These are phyloP conservation scores for Trichocladium uniseriatum DNA, from an alignment of 495 filamentous ascomycete species.

Conservation along the genomic window DNA sequence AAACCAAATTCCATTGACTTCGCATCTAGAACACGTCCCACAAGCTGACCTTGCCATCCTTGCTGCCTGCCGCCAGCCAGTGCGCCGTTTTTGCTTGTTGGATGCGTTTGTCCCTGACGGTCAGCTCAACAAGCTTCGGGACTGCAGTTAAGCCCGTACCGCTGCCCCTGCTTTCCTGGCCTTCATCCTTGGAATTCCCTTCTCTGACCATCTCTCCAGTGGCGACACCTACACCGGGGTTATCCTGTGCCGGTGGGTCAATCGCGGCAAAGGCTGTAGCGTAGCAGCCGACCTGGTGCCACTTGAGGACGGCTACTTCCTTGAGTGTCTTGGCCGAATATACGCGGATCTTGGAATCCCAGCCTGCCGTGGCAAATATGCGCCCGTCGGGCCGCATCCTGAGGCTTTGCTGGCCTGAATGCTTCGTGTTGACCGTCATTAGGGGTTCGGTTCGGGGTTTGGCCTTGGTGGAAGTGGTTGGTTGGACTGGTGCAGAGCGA, in stretches of 20 bases:
- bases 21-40: constrained; percentile 92
- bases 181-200: neutral
- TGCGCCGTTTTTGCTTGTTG: constrained; percentile 60
- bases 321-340: constrained; percentile 75
- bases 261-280: constrained; percentile 61
- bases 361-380: constrained; percentile 85
- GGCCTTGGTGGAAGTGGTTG: constrained; percentile 19
- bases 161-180: neutral
- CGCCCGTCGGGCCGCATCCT: constrained; percentile 68
- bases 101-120: constrained; percentile 54
- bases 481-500: constrained; percentile 11
- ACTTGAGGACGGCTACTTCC: constrained; percentile 89
- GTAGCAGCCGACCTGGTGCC: constrained; percentile 88
- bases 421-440: constrained; percentile 64
- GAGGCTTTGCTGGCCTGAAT: constrained; percentile 80
- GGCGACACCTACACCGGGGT: constrained; percentile 18
- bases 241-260: neutral
- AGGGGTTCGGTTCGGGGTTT: constrained; percentile 32
- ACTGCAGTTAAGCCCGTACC: neutral
- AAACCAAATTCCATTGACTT: too few relatives aligned
- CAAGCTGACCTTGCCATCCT: constrained; percentile 91
- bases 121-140: constrained; percentile 29
- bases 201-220: neutral
- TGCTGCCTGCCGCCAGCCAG: constrained; percentile 85
- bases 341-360: constrained; percentile 73